phyloP scores from a whole-genome alignment of 495 filamentous ascomycete genomes.

The Penicillium canescens region DNA sequence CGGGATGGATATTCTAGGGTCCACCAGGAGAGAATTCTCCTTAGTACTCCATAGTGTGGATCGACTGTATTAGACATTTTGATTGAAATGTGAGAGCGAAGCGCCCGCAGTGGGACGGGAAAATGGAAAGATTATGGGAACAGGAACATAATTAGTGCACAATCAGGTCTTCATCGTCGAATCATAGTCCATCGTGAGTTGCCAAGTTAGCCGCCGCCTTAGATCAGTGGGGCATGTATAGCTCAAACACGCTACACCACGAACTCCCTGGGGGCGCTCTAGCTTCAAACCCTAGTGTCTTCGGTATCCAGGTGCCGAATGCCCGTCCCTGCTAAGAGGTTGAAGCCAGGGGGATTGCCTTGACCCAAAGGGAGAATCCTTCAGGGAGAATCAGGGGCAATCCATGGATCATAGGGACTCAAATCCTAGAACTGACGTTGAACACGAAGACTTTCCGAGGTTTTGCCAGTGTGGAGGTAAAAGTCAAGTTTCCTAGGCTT shows the following conservation, averaged over 20 bases:
- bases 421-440: neutral
- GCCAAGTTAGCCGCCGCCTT: slow-evolving; percentile 25
- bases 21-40: neutral
- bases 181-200: neutral
- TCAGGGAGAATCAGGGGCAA: no score
- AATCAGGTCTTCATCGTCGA: neutral
- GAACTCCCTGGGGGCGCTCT: slow-evolving; percentile 16
- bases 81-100: neutral
- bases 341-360: no score
- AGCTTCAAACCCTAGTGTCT: slow-evolving; percentile 14
- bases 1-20: neutral
- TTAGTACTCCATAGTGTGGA: neutral
- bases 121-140: neutral
- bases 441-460: neutral
- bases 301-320: neutral
- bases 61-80: neutral
- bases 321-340: neutral
- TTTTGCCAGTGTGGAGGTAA: neutral
- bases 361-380: no score
- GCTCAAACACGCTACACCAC: slow-evolving; percentile 32
- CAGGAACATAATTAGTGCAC: neutral
- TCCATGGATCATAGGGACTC: neutral
- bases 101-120: slow-evolving; percentile 2
- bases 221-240: slow-evolving; percentile 21
- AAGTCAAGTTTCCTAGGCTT: no score